Percentiles rank a stretch among this genome's conserved stretches.
These are phyloP conservation scores for Bretschneidera sinensis DNA, from an alignment of 345 rosid genomes.

Conservation along the genomic window DNA sequence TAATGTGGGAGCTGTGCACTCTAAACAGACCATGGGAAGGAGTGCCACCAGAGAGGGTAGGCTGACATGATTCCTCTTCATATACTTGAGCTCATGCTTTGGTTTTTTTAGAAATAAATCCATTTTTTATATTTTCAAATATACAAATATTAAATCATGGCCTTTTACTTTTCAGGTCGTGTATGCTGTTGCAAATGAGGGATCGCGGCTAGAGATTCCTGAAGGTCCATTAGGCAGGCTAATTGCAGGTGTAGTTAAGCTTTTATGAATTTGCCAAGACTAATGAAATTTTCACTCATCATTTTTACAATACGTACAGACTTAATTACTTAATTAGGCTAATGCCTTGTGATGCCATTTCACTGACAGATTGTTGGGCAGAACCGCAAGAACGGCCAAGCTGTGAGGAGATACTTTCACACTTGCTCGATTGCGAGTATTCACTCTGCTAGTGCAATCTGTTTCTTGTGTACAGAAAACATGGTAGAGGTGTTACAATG, in stretches of 20 bases:
- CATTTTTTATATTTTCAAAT: not conserved
- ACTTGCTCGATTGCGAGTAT: conserved; percentile 82
- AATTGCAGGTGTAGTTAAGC: conserved; percentile 60
- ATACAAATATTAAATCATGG: not conserved
- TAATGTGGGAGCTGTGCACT: conserved; percentile 98
- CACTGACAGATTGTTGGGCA: conserved; percentile 82
- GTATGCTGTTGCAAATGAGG: conserved; percentile 79
- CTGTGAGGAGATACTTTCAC: conserved; percentile 77
- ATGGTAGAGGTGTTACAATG: conserved; percentile 43
- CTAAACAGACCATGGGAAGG: conserved; percentile 95
- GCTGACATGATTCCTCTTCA: not conserved
- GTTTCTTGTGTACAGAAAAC: conserved; percentile 43
- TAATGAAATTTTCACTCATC: too few relatives aligned
- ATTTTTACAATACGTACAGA: too few relatives aligned
- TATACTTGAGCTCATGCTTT: not conserved
- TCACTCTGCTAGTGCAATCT: conserved; percentile 46
- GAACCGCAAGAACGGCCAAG: conserved; percentile 80
- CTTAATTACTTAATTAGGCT: not conserved
- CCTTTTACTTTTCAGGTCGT: conserved; percentile 56
- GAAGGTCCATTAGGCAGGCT: conserved; percentile 83
- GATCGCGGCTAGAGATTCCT: conserved; percentile 84
- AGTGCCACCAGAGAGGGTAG: conserved; percentile 86
- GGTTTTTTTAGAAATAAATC: not conserved
- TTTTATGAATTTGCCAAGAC: not conserved
- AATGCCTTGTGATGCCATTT: not conserved